Evolutionary conservation across 129 eudicot genomes (phyloP).

Genomic region (Chrysanthemum lavandulifolium): DNA sequence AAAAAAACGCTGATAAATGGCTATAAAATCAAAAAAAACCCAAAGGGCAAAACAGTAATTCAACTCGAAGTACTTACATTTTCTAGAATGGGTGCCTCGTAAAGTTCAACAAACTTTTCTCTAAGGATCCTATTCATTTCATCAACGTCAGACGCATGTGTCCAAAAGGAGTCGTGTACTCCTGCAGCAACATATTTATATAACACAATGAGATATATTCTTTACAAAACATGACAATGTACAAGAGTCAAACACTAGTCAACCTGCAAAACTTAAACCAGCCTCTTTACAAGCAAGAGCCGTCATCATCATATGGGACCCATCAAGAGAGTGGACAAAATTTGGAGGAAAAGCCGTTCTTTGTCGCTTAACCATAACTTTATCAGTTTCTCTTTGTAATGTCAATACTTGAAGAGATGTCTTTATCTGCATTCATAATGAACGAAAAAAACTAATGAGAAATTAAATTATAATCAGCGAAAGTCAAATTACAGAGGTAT

Average conservation of each 20-base stretch:
- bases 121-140: slow-evolving; percentile 77
- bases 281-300: slow-evolving; percentile 93
- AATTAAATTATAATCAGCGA: not conserved
- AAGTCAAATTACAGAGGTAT: slow-evolving; percentile 2
- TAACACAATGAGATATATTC: slow-evolving; percentile 4
- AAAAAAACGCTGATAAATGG: not conserved
- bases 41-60: not conserved
- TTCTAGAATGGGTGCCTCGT: slow-evolving; percentile 87
- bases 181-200: slow-evolving; percentile 42
- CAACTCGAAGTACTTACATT: slow-evolving; percentile 50
- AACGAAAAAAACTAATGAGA: not conserved
- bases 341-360: slow-evolving; percentile 99
- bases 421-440: slow-evolving; percentile 57
- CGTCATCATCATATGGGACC: slow-evolving; percentile 99
- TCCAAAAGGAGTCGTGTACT: slow-evolving; percentile 99
- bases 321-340: slow-evolving; percentile 98
- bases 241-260: slow-evolving; percentile 16
- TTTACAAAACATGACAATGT: not conserved
- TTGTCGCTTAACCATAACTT: slow-evolving; percentile 95
- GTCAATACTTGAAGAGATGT: slow-evolving; percentile 97
- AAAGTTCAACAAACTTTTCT: slow-evolving; percentile 95
- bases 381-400: slow-evolving; percentile 82
- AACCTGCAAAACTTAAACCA: slow-evolving; percentile 94
- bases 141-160: slow-evolving; percentile 97
- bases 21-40: not conserved